Evolutionary conservation across 2,329 filamentous ascomycete genomes (phyloP).

Genomic region (Cercospora brassicicola): DNA sequence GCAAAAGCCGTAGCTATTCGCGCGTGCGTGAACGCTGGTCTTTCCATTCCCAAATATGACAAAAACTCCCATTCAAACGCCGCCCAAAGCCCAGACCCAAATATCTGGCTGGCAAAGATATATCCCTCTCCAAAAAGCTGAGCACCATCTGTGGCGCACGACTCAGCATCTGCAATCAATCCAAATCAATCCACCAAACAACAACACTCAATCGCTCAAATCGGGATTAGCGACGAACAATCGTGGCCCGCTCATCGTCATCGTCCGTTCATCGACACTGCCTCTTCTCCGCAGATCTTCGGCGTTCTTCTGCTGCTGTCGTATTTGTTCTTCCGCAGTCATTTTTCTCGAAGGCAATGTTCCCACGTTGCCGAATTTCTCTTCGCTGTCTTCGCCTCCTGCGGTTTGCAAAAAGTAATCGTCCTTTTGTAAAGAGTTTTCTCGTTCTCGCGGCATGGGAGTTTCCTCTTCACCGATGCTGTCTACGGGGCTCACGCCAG

Average conservation of each 20-base stretch:
- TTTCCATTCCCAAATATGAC: not conserved
- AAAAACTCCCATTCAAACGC: not conserved
- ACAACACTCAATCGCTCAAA: constrained; percentile 47
- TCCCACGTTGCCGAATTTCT: constrained; percentile 56
- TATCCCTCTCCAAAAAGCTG: not conserved
- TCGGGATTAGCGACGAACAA: constrained; percentile 87
- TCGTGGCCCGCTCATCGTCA: constrained; percentile 67
- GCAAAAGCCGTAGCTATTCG: not conserved
- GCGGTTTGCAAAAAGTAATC: constrained; percentile 48
- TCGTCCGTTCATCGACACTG: constrained; percentile 79
- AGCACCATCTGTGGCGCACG: not conserved
- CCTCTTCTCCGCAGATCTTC: constrained; percentile 74
- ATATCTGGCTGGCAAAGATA: not conserved
- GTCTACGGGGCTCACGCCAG: constrained; percentile 44
- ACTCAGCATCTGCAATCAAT: not conserved
- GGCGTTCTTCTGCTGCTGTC: constrained; percentile 65
- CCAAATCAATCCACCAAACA: not conserved
- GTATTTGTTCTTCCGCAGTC: constrained; percentile 39
- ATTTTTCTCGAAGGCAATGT: constrained; percentile 48
- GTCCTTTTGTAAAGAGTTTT: constrained; percentile 33
- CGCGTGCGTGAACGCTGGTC: not conserved
- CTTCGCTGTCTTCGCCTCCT: constrained; percentile 49
- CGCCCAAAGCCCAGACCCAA: not conserved
- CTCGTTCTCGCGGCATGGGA: constrained; percentile 44
- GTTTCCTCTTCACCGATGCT: constrained; percentile 50